Conservation (phyloP, 495 filamentous ascomycete species). For the Umbilicaria muhlenbergii region DNA sequence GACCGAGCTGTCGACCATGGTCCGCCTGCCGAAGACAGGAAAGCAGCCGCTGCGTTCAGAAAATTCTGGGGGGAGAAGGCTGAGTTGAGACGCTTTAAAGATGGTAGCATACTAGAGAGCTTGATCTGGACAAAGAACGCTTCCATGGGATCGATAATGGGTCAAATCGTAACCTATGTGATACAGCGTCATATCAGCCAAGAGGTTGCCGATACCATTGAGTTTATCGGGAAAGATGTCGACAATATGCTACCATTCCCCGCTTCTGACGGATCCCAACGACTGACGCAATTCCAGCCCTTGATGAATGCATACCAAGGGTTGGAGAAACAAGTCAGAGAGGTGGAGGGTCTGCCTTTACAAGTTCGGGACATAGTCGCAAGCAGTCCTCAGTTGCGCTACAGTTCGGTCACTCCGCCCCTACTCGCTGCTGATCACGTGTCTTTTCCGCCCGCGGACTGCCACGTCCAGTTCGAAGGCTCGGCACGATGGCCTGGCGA, state of each 20-base stretch:
- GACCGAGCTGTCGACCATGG: slow-evolving; percentile 70
- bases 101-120: slow-evolving; percentile 43
- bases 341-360: slow-evolving; percentile 65
- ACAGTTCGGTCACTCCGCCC: slow-evolving; percentile 44
- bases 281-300: slow-evolving; percentile 34
- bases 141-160: slow-evolving; percentile 45
- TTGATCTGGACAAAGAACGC: slow-evolving; percentile 60
- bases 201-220: slow-evolving; percentile 33
- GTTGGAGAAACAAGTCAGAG: slow-evolving; percentile 57
- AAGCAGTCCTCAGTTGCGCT: slow-evolving; percentile 55
- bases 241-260: slow-evolving; percentile 32
- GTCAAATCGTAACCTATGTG: slow-evolving; percentile 68
- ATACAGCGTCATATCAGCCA: slow-evolving; percentile 44
- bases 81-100: slow-evolving; percentile 38
- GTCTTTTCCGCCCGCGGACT: slow-evolving; percentile 35
- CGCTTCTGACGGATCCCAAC: slow-evolving; percentile 22
- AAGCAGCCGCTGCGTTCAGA: slow-evolving; percentile 29
- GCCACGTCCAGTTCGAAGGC: slow-evolving; percentile 81
- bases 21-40: slow-evolving; percentile 61
- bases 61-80: slow-evolving; percentile 39
- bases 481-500: slow-evolving; percentile 91
- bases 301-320: slow-evolving; percentile 47
- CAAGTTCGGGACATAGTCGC: slow-evolving; percentile 62
- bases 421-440: slow-evolving; percentile 19
- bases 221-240: slow-evolving; percentile 47